Percentiles rank a stretch among this genome's conserved stretches.
phyloP scores from a whole-genome alignment of 176 grass and related monocot genomes.

The Pontederia crassipes region DNA sequence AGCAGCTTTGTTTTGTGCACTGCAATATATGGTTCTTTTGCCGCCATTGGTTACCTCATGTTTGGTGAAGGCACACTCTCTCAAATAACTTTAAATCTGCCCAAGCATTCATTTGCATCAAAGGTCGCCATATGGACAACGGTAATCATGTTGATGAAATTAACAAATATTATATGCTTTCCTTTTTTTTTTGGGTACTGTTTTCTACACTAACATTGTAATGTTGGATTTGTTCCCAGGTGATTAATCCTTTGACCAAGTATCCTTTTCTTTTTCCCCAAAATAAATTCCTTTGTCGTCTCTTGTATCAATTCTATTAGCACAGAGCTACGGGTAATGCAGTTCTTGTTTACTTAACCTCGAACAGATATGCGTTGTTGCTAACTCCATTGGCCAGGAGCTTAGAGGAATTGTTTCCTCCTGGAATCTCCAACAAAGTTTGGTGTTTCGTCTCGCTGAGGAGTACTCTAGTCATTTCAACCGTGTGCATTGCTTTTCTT shows the following conservation, averaged over 20 bases:
- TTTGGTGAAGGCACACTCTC: conserved; percentile 81
- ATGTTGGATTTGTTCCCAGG: conserved; percentile 31
- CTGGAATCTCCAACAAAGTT: conserved; percentile 38
- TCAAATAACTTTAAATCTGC: conserved; percentile 95
- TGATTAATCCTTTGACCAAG: conserved; percentile 86
- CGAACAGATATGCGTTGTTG: conserved; percentile 65
- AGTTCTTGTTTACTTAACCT: conserved; percentile 37
- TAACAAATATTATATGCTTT: not conserved
- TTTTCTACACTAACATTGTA: conserved; percentile 9
- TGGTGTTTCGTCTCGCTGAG: conserved; percentile 40
- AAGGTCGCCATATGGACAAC: conserved; percentile 87
- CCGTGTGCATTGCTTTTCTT: conserved; percentile 76
- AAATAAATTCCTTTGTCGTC: too few relatives aligned
- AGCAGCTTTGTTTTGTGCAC: conserved; percentile 76
- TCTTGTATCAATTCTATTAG: too few relatives aligned
- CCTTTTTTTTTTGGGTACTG: not conserved
- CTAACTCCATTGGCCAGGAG: conserved; percentile 79
- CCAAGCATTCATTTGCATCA: conserved; percentile 60
- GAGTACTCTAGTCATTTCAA: conserved; percentile 60
- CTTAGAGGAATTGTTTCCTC: conserved; percentile 73
- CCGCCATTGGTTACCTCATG: conserved; percentile 74
- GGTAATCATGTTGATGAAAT: conserved; percentile 30
- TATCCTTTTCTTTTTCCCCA: conserved; percentile 45
- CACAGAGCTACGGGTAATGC: too few relatives aligned
- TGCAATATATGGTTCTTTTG: conserved; percentile 69